These are phyloP conservation scores for Chalaropsis ovoidea DNA, from an alignment of 2,329 filamentous ascomycete genomes.

Conservation along the genomic window DNA sequence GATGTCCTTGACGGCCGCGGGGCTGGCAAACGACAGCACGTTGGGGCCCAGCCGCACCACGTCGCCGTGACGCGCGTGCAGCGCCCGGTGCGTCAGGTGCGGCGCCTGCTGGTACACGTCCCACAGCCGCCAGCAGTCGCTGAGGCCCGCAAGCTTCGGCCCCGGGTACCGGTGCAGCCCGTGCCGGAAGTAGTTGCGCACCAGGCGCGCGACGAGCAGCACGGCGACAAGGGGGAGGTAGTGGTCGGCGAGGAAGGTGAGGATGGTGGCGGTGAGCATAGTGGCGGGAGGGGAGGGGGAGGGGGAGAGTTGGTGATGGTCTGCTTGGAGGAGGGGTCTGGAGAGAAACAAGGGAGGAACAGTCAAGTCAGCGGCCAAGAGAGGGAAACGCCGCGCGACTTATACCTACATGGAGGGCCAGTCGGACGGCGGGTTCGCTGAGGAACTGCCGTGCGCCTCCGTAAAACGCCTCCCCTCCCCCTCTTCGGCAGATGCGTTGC, in stretches of 20 bases:
- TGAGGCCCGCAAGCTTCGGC: conserved; percentile 52
- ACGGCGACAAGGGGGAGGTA: conserved; percentile 92
- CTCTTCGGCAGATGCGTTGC: neutral
- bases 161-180: conserved; percentile 64
- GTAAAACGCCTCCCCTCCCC: neutral
- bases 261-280: conserved; percentile 20
- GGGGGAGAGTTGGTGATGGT: neutral
- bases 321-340: neutral
- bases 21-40: conserved; percentile 60
- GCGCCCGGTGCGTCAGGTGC: conserved; percentile 55
- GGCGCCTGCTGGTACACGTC: conserved; percentile 56
- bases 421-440: neutral
- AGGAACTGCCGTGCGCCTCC: conserved; percentile 1
- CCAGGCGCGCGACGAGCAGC: conserved; percentile 62
- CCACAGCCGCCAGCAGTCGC: conserved; percentile 62
- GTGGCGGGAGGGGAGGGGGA: neutral
- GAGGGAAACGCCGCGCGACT: neutral
- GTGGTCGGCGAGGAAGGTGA: conserved; percentile 45
- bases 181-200: conserved; percentile 34
- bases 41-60: conserved; percentile 69
- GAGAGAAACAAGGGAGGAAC: neutral
- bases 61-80: conserved; percentile 63
- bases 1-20: conserved; percentile 61
- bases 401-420: neutral
- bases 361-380: neutral